Conservation (phyloP, 148 eudicot species). For the Nepenthes gracilis region DNA sequence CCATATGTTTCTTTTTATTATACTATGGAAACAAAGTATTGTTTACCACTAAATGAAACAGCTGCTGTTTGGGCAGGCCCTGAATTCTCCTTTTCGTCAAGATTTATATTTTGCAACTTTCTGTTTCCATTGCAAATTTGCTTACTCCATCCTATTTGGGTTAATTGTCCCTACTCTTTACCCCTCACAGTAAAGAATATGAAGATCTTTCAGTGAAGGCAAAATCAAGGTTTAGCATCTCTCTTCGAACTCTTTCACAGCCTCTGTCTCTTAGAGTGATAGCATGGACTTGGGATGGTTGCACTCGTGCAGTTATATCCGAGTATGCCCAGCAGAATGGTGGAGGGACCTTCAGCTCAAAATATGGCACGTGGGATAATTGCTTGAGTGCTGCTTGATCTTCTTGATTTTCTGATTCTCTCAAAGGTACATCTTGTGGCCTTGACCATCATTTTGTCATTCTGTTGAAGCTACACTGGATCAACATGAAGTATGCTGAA, state of each 20-base stretch:
- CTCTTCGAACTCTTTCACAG: slow-evolving; percentile 69
- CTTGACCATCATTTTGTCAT: no score
- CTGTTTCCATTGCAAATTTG: no score
- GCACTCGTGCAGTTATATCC: slow-evolving; percentile 71
- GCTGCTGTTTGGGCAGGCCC: no score
- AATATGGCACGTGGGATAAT: slow-evolving; percentile 86
- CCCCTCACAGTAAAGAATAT: slow-evolving; percentile 45
- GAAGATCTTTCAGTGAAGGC: slow-evolving; percentile 83
- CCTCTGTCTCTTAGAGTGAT: slow-evolving; percentile 78
- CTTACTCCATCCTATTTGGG: no score
- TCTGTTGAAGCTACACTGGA: no score
- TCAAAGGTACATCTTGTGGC: no score
- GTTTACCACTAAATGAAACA: no score
- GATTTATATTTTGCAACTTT: no score
- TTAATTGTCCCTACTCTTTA: not conserved
- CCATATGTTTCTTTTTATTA: no score
- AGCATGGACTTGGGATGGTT: slow-evolving; percentile 83
- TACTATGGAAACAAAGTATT: no score
- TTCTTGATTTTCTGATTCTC: not conserved
- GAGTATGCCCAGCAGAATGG: slow-evolving; percentile 74
- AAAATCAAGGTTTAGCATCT: slow-evolving; percentile 70
- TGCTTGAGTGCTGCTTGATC: slow-evolving; percentile 55
- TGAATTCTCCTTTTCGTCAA: no score
- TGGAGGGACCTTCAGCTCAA: slow-evolving; percentile 92
- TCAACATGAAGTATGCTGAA: no score